Conservation (phyloP, 2,329 filamentous ascomycete species). For the Fusarium anguioides region DNA sequence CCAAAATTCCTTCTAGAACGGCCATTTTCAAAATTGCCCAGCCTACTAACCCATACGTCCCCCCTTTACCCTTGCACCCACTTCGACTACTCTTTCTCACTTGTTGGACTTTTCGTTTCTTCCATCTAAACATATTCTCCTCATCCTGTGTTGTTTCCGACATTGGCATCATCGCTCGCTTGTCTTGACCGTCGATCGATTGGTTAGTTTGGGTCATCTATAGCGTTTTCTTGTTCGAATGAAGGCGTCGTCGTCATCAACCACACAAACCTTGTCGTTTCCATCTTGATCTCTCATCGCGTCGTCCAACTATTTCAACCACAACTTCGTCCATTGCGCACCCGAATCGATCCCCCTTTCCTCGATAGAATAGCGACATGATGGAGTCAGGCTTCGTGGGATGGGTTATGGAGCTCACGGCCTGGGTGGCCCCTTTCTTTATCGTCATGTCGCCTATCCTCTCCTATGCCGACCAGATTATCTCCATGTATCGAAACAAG, state of each 20-base stretch:
- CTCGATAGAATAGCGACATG: constrained; percentile 1
- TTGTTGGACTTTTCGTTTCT: constrained; percentile 25
- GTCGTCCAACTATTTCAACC: constrained; percentile 5
- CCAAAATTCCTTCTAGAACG: constrained; percentile 28
- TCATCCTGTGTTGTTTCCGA: not conserved
- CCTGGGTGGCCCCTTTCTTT: constrained; percentile 71
- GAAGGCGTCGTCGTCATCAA: constrained; percentile 19
- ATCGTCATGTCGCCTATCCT: constrained; percentile 72
- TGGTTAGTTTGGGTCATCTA: not conserved
- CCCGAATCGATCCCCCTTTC: not conserved
- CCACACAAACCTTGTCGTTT: not conserved
- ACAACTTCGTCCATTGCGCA: not conserved
- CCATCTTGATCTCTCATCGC: constrained; percentile 4
- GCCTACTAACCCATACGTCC: not conserved
- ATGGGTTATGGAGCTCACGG: constrained; percentile 53
- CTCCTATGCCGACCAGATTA: constrained; percentile 73
- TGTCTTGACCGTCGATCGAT: not conserved
- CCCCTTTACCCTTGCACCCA: constrained; percentile 33
- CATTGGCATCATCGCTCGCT: not conserved
- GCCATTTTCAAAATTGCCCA: constrained; percentile 9
- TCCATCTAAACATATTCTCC: constrained; percentile 1
- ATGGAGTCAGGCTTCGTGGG: constrained; percentile 32
- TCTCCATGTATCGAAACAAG: constrained; percentile 72
- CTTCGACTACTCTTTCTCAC: constrained; percentile 14
- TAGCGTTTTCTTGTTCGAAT: constrained; percentile 8